Conservation (phyloP, 2,329 filamentous ascomycete species). For the Alternaria postmessia region DNA sequence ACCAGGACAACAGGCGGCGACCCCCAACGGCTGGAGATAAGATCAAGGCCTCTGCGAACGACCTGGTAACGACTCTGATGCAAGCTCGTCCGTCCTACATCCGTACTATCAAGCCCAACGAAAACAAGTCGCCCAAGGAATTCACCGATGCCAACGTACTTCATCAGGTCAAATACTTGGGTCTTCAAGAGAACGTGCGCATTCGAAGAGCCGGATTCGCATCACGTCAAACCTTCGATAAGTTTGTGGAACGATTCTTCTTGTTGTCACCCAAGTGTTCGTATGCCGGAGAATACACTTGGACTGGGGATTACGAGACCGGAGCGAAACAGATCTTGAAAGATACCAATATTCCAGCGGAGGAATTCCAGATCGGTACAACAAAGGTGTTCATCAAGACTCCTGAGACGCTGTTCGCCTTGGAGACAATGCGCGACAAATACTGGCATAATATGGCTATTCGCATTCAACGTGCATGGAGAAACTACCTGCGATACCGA, state of each 20-base stretch:
- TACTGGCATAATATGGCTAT: conserved; percentile 99
- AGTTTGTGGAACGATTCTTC: conserved; percentile 98
- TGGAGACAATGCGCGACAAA: conserved; percentile 96
- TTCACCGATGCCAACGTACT: conserved; percentile 92
- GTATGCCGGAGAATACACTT: conserved; percentile 96
- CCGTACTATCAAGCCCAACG: conserved; percentile 98
- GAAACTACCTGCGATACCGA: conserved; percentile 92
- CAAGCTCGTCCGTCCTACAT: conserved; percentile 98
- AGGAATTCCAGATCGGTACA: conserved; percentile 97
- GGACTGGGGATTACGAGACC: conserved; percentile 86
- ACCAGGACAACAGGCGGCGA: conserved; percentile 93
- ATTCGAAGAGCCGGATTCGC: conserved; percentile 97
- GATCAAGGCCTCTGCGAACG: conserved; percentile 93
- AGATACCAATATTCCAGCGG: conserved; percentile 91
- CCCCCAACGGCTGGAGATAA: conserved; percentile 96
- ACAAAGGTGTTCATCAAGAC: conserved; percentile 99
- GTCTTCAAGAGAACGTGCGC: conserved; percentile 98
- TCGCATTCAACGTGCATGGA: conserved; percentile 95
- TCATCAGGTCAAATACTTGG: conserved; percentile 98
- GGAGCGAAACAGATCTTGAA: conserved; percentile 93
- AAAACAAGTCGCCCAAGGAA: conserved; percentile 94
- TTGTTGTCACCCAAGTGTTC: conserved; percentile 92
- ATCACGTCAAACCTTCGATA: conserved; percentile 96
- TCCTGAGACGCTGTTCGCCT: conserved; percentile 92
- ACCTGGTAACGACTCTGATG: conserved; percentile 93